phyloP scores from a whole-genome alignment of 2,329 filamentous ascomycete species.

The Hymenotorrendiella dingleyae region DNA sequence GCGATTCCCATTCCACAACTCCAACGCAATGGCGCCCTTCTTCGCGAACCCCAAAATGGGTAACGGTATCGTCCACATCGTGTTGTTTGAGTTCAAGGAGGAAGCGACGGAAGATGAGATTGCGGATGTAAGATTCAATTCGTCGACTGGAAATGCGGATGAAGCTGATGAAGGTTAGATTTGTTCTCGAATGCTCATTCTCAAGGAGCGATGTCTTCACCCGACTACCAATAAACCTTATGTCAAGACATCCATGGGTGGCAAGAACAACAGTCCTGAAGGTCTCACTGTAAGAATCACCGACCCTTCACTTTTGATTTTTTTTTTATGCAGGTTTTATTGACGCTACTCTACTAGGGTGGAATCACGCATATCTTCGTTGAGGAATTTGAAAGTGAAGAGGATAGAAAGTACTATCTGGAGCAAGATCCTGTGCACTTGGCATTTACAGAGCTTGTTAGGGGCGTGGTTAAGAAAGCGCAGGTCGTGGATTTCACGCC shows the following conservation, averaged over 20 bases:
- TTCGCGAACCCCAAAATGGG: constrained; percentile 40
- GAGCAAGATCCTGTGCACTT: constrained; percentile 57
- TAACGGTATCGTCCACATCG: constrained; percentile 59
- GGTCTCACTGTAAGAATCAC: constrained; percentile 43
- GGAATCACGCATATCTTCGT: constrained; percentile 67
- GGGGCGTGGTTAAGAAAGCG: constrained; percentile 43
- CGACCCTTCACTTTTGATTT: neutral
- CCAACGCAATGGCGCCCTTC: neutral
- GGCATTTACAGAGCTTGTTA: constrained; percentile 47
- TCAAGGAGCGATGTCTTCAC: constrained; percentile 53
- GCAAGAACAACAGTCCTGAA: constrained; percentile 55
- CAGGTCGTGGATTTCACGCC: constrained; percentile 55
- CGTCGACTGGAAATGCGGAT: neutral
- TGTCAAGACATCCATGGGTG: constrained; percentile 52
- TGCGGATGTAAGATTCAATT: constrained; percentile 46
- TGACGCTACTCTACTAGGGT: constrained; percentile 34
- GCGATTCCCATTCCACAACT: neutral
- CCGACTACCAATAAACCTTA: constrained; percentile 52
- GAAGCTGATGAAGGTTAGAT: constrained; percentile 34
- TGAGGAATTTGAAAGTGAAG: constrained; percentile 56
- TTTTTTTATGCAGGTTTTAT: neutral
- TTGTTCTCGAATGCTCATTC: constrained; percentile 47
- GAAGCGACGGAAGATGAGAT: constrained; percentile 42
- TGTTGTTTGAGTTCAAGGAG: constrained; percentile 59
- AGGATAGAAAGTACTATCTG: constrained; percentile 65